Conservation (phyloP, 257 asterid species). For the Dorcoceras hygrometricum region DNA sequence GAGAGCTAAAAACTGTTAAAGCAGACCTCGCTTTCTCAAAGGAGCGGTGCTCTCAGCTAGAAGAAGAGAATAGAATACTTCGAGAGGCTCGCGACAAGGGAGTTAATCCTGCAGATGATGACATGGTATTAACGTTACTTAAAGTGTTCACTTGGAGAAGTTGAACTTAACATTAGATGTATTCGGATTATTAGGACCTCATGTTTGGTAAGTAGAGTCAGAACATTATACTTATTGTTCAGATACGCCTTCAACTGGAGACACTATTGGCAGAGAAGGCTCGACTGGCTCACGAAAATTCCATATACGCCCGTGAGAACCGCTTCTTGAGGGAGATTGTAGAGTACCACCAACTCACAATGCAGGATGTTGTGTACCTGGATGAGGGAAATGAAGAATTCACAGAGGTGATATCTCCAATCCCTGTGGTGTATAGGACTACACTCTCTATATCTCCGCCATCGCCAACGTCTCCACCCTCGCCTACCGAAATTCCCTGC, state of each 20-base stretch:
- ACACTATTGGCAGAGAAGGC: constrained; percentile 93
- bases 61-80: constrained; percentile 80
- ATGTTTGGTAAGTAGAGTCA: too few species aligned
- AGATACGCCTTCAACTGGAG: constrained; percentile 88
- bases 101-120: constrained; percentile 75
- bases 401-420: constrained; percentile 50
- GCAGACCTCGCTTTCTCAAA: constrained; percentile 82
- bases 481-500: constrained; percentile 30
- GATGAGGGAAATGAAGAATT: constrained; percentile 87
- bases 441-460: constrained; percentile 46
- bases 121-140: too few species aligned
- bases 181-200: too few species aligned
- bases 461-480: constrained; percentile 35
- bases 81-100: constrained; percentile 82
- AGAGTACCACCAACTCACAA: constrained; percentile 85
- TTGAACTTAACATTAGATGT: too few species aligned
- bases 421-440: constrained; percentile 35
- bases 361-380: constrained; percentile 80
- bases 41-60: constrained; percentile 76
- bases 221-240: background rate
- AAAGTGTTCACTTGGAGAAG: too few species aligned
- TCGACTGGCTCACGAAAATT: constrained; percentile 78
- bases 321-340: constrained; percentile 92
- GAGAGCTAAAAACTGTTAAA: constrained; percentile 84
- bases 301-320: constrained; percentile 82